phyloP scores from a whole-genome alignment of 768 basidiomycete species.

The Lactarius sp. region DNA sequence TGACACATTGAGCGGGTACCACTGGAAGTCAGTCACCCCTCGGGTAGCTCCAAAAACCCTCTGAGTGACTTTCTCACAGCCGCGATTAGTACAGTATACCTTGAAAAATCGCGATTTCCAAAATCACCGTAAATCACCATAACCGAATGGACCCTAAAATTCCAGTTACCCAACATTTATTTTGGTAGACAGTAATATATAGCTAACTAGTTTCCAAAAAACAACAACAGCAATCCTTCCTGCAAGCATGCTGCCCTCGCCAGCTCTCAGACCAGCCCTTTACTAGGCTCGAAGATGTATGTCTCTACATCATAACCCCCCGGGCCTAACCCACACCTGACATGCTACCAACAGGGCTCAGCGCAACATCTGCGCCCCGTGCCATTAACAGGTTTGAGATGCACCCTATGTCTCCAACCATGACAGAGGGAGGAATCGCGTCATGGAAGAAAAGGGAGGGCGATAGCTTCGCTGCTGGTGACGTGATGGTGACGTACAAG shows the following conservation, averaged over 20 bases:
- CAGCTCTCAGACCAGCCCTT: conserved; percentile 6
- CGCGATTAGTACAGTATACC: too few relatives aligned
- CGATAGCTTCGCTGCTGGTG: conserved; percentile 72
- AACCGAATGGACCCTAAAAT: too few relatives aligned
- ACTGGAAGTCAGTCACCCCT: too few relatives aligned
- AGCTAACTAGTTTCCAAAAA: too few relatives aligned
- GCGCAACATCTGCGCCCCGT: conserved; percentile 44
- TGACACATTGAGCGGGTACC: too few relatives aligned
- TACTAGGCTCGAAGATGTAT: conserved; percentile 12
- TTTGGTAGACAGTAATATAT: too few relatives aligned
- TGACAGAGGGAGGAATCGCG: conserved; percentile 92
- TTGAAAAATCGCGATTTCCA: too few relatives aligned
- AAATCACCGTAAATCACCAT: too few relatives aligned
- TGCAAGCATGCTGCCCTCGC: conserved; percentile 9
- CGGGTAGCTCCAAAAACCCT: too few relatives aligned
- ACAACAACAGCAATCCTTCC: too few relatives aligned
- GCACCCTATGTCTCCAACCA: conserved; percentile 97
- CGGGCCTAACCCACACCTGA: neutral
- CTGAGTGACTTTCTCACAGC: too few relatives aligned
- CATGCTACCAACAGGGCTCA: conserved; percentile 43
- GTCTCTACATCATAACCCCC: neutral
- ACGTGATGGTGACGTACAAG: conserved; percentile 74
- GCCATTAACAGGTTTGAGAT: conserved; percentile 77
- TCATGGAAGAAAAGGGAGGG: conserved; percentile 89
- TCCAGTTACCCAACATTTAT: too few relatives aligned